Evolutionary conservation across 176 grass and related monocot genomes (phyloP), one percentile per base, ranked within the genome.

Genomic region (Areca catechu): DNA sequence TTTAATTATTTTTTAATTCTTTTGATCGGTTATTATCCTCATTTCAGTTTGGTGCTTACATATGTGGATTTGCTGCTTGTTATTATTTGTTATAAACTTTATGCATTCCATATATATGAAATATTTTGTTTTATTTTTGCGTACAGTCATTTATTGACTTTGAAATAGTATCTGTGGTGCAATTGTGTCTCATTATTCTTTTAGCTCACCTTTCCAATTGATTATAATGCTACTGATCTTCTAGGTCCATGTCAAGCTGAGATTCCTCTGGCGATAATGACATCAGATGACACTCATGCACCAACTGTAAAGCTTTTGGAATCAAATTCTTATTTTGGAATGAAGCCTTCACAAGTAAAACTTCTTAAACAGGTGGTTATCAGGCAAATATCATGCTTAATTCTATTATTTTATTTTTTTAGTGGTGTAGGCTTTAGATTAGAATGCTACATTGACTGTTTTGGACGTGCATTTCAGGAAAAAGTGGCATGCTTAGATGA

Each of bases 251-350:
- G 16, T 54, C 24, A 72, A 22, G 69, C 20, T 55, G 80, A 85
- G 54, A 97, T 97, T 70, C 92, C 86, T 55, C 88, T 97, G 72
- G 86, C 73, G 34, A 88, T 97, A 77, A 97, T 97, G 92, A 97
- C 92, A 22, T 97, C 92, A 24, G 92, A 97, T 63, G 92, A 97
- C 69, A 97, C 92, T 54, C 80, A 97, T 75, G 71, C 76, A 66
- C 57, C 69, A 10, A 97, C 92, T 28, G 19, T 78, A 62, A 50
- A 97, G 7, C 86, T 97, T 65, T 58, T 97, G 75, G 83, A 97
- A 48, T 88, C 83, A 54, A 97, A 97, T 61, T 84, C 81, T 6
- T 91, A 78, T 60, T 97, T 91, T 82, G 92, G 86, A 79, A 97
- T 91, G 92, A 83, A 82, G 53, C 62, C 78, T 68, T 74, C 92